phyloP scores from a whole-genome alignment of 352 stramenopile species.

The Globisporangium irregulare region DNA sequence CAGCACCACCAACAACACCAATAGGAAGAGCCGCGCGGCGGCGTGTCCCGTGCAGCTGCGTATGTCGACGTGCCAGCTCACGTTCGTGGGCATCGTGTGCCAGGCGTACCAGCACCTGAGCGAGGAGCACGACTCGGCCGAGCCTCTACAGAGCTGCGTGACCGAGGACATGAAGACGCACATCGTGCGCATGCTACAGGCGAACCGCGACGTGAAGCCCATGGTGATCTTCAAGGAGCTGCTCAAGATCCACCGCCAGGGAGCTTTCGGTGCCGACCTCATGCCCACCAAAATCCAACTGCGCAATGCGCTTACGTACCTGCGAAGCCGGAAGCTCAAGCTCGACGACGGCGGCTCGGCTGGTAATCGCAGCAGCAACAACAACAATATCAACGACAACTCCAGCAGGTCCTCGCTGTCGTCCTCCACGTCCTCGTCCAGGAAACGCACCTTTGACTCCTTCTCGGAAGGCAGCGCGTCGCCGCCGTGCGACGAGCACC shows the following conservation, averaged over 20 bases:
- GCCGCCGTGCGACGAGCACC: slow-evolving; percentile 53
- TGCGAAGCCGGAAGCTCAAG: slow-evolving; percentile 72
- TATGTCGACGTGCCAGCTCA: slow-evolving; percentile 83
- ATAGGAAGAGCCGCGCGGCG: slow-evolving; percentile 24
- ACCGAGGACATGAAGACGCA: slow-evolving; percentile 76
- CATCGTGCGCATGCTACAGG: slow-evolving; percentile 64
- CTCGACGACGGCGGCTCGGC: slow-evolving; percentile 14
- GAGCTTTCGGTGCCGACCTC: slow-evolving; percentile 61
- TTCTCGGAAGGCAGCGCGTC: slow-evolving; percentile 58
- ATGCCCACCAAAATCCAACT: slow-evolving; percentile 85
- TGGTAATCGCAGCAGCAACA: not conserved
- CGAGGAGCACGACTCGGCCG: slow-evolving; percentile 69
- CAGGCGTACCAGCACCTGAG: slow-evolving; percentile 77
- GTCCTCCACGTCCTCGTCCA: slow-evolving; percentile 8
- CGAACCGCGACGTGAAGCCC: slow-evolving; percentile 63
- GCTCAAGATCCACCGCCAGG: slow-evolving; percentile 44
- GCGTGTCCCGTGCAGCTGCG: slow-evolving; percentile 68
- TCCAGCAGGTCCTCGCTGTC: not conserved
- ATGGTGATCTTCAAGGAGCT: slow-evolving; percentile 81
- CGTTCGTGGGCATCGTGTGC: slow-evolving; percentile 64
- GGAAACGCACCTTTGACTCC: slow-evolving; percentile 46
- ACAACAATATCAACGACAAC: slow-evolving; percentile 7
- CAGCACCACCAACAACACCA: not conserved
- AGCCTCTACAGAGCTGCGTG: slow-evolving; percentile 67
- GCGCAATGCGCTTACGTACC: slow-evolving; percentile 77